A percentile compares a stretch with the other conserved stretches of the same genome.
Evolutionary conservation across 768 basidiomycete genomes (phyloP).

Genomic region (Naganishia kalamii): DNA sequence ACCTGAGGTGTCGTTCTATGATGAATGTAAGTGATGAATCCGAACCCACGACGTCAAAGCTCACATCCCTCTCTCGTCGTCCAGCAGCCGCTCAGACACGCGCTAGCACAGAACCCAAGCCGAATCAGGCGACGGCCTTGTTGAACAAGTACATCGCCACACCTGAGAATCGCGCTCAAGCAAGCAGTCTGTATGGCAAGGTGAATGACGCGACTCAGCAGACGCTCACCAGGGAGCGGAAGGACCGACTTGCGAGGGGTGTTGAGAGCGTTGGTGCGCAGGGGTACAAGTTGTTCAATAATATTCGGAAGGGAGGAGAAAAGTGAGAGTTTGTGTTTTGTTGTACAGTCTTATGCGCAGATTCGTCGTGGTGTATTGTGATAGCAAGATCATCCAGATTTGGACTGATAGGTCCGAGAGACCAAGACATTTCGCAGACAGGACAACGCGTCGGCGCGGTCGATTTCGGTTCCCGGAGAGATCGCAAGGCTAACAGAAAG

Average conservation of each 20-base stretch:
- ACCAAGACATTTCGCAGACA: no score
- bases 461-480: no score
- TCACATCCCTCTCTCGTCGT: background rate
- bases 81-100: background rate
- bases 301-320: background rate
- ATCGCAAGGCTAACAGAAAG: no score
- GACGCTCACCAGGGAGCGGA: background rate
- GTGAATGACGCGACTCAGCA: background rate
- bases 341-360: no score
- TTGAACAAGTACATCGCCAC: background rate
- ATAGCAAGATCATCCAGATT: no score
- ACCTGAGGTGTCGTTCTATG: background rate
- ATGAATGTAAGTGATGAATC: background rate
- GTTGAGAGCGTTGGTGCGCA: slow-evolving; percentile 3
- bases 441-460: no score
- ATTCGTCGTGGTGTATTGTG: no score
- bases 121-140: background rate
- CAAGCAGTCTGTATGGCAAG: background rate
- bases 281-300: slow-evolving; percentile 1
- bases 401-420: no score
- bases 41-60: background rate
- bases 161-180: slow-evolving; percentile 2
- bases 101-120: background rate
- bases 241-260: background rate
- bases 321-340: background rate